phyloP scores from a whole-genome alignment of 2,329 filamentous ascomycete genomes.

The Hypoxylon sp. region DNA sequence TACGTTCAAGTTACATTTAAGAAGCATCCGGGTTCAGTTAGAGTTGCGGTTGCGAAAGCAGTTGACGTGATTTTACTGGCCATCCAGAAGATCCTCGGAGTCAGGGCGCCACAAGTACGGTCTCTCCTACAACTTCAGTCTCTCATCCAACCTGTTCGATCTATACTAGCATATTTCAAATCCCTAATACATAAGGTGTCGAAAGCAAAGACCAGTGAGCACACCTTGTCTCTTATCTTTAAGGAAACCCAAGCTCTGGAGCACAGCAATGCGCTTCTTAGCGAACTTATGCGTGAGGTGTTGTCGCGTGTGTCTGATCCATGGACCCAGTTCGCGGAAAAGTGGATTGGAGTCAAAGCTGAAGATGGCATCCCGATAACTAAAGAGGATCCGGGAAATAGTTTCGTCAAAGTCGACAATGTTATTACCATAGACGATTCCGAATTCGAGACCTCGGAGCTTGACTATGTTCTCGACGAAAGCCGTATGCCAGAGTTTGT shows the following conservation, averaged over 20 bases:
- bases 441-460: conserved; percentile 69
- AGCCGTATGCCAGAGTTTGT: conserved; percentile 80
- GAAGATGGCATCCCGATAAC: conserved; percentile 70
- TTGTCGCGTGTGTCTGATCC: conserved; percentile 73
- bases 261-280: conserved; percentile 72
- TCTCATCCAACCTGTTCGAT: conserved; percentile 62
- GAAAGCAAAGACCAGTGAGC: conserved; percentile 67
- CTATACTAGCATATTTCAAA: conserved; percentile 67
- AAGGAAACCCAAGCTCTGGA: conserved; percentile 74
- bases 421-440: conserved; percentile 71
- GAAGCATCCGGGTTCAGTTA: conserved; percentile 61
- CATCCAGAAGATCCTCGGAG: conserved; percentile 65
- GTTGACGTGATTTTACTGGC: conserved; percentile 64
- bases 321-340: conserved; percentile 76
- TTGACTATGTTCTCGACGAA: conserved; percentile 74
- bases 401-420: conserved; percentile 73
- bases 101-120: conserved; percentile 58
- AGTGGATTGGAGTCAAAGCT: conserved; percentile 80
- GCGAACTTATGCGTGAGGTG: conserved; percentile 76
- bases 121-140: conserved; percentile 70
- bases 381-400: conserved; percentile 65
- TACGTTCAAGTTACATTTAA: conserved; percentile 65
- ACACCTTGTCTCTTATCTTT: conserved; percentile 73
- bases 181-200: conserved; percentile 65
- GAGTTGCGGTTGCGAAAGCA: conserved; percentile 67